Evolutionary conservation across 306 rosid species (phyloP).

Genomic region (Morella rubra): DNA sequence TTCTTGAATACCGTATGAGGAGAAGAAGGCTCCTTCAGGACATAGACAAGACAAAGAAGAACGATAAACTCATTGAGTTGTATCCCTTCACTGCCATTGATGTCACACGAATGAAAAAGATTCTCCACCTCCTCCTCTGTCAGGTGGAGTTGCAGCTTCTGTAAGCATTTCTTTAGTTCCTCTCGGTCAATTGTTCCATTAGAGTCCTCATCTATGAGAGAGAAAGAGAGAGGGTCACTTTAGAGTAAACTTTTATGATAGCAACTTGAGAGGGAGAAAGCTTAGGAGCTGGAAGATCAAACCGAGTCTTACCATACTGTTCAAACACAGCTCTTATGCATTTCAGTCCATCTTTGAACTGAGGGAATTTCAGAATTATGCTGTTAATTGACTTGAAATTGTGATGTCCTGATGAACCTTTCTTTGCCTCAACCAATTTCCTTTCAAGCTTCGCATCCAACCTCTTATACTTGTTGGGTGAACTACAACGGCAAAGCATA

Average conservation of each 20-base stretch:
- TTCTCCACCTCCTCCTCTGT: slow-evolving; percentile 62
- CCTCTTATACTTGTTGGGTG: slow-evolving; percentile 49
- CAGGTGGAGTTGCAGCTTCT: slow-evolving; percentile 56
- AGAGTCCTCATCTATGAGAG: slow-evolving; percentile 71
- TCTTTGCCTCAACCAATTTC: slow-evolving; percentile 63
- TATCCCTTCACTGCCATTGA: slow-evolving; percentile 80
- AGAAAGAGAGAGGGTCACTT: slow-evolving; percentile 18
- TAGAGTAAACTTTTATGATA: slow-evolving; percentile 11
- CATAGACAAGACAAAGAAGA: slow-evolving; percentile 83
- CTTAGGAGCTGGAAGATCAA: neutral
- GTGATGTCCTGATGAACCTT: slow-evolving; percentile 38
- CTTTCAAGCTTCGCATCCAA: slow-evolving; percentile 68
- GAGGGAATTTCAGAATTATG: slow-evolving; percentile 72
- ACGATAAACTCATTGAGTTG: slow-evolving; percentile 86
- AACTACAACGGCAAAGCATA: slow-evolving; percentile 41
- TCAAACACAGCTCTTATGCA: slow-evolving; percentile 66
- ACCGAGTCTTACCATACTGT: slow-evolving; percentile 54
- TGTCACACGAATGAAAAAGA: slow-evolving; percentile 78
- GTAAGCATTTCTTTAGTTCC: slow-evolving; percentile 67
- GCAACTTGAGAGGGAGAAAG: slow-evolving; percentile 4
- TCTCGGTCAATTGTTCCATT: slow-evolving; percentile 67
- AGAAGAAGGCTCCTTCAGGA: slow-evolving; percentile 55
- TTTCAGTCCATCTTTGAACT: slow-evolving; percentile 59
- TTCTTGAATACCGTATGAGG: slow-evolving; percentile 41
- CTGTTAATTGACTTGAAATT: slow-evolving; percentile 70